These are phyloP conservation scores for Novymonas esmeraldas DNA, from an alignment of 208 protist genomes.

Conservation along the genomic window DNA sequence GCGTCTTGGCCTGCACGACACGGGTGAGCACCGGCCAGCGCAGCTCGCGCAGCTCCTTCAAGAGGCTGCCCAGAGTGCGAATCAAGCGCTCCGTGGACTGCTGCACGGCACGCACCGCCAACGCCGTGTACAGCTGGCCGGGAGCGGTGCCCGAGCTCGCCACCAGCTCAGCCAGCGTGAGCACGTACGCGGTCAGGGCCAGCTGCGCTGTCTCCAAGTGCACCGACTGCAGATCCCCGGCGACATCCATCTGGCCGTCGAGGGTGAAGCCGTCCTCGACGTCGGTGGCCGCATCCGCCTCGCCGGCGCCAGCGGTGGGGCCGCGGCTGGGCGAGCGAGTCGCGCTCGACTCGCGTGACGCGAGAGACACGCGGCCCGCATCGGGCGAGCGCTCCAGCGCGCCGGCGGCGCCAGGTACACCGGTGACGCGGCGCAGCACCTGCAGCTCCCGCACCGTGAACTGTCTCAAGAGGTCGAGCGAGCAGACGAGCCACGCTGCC, in stretches of 20 bases:
- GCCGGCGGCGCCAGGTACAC: background rate
- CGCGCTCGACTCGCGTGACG: conserved; percentile 47
- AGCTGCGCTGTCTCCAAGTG: conserved; percentile 70
- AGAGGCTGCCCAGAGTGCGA: conserved; percentile 40
- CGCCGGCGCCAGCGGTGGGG: conserved; percentile 16
- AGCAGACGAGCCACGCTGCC: conserved; percentile 23
- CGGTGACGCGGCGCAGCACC: conserved; percentile 43
- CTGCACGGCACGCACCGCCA: conserved; percentile 35
- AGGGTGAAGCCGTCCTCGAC: conserved; percentile 30
- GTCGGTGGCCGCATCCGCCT: conserved; percentile 39
- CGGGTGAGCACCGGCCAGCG: conserved; percentile 30
- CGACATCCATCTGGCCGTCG: conserved; percentile 15
- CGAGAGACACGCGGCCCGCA: conserved; percentile 9
- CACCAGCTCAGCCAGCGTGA: conserved; percentile 38
- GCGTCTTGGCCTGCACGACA: conserved; percentile 25
- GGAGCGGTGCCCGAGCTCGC: background rate
- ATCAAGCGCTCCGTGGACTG: conserved; percentile 42
- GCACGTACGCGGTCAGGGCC: conserved; percentile 53
- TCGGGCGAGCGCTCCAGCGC: conserved; percentile 26
- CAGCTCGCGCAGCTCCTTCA: conserved; percentile 48
- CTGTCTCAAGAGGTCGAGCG: conserved; percentile 57
- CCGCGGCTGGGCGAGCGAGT: conserved; percentile 36
- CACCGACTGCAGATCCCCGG: conserved; percentile 29
- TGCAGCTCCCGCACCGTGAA: conserved; percentile 69
- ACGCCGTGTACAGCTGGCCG: conserved; percentile 26